Base-by-base conservation (phyloP, 805 yeast genomes). In the Jamesozyma piceae region DNA sequence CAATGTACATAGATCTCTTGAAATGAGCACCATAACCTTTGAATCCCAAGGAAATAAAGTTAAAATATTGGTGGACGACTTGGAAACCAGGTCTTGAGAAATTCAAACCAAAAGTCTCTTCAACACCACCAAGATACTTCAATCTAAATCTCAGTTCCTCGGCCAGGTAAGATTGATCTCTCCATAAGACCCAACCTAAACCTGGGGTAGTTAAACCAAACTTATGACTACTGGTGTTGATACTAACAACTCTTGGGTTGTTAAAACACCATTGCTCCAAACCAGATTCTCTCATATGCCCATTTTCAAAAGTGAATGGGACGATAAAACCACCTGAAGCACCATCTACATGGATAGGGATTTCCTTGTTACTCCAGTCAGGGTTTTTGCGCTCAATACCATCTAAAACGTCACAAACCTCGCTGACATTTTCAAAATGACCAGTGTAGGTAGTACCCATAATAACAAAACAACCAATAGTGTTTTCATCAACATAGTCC, bases 381-480 rank as follows among this genome's bases (percentile, higher is more conserved):
- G 63, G 57, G 41, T 58, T 43, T 26, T 50, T 45, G 11, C 39
- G 30, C 59, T 89, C 80, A 51, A 75, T 72, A 43, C 79, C 76
- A 57, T 82, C 89, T 48, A 88, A 68, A n/a, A 81, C 66, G n/a
- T 72, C 60, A 39, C 76, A 61, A 36, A 86, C 78, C 32, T 68
- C 67, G 47, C 65, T 71, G 33, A 88, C 88, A 42, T 82, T 75
- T 61, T 88, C 96, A 64, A 84, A 87, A 38, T 88, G 88, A 45
- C 97, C 97, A 4, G 96, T 88, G 64, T 83, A 88, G 11, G 97
- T 88, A 8, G 95, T 83, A 1, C 97, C 97, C 52, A 88, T 57
- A 55, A 88, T 87, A 19, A 82, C 95, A 64, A 78, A 88, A 35
- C 85, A 75, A 52, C 96, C 96, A 65, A 88, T 87, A 13, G 97